Evolutionary conservation across 2,329 filamentous ascomycete species (phyloP).

Genomic region (Botrytis hyacinthi): DNA sequence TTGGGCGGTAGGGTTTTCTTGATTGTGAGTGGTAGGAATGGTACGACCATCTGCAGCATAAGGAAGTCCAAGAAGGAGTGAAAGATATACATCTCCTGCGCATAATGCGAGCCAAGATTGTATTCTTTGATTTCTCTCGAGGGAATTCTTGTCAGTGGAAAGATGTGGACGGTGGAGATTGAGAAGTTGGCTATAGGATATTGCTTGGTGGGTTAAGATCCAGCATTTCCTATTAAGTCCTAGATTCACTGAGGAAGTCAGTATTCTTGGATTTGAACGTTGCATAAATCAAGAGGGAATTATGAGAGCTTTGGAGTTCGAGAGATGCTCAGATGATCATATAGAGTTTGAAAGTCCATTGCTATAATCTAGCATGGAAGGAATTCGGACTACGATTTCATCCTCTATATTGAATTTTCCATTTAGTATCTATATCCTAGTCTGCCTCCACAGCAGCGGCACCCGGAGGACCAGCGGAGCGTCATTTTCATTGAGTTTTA

Average conservation of each 20-base stretch:
- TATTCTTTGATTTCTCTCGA: background rate
- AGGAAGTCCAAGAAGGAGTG: background rate
- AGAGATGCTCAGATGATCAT: background rate
- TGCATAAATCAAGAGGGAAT: background rate
- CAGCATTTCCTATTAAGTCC: background rate
- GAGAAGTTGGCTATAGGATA: background rate
- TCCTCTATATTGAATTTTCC: background rate
- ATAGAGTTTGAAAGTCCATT: background rate
- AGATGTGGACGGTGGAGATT: background rate
- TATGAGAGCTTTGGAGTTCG: background rate
- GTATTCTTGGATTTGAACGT: background rate
- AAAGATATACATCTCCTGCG: background rate
- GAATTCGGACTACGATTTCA: background rate
- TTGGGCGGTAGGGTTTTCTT: background rate
- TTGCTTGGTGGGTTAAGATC: background rate
- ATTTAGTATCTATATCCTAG: background rate
- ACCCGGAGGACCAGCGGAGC: background rate
- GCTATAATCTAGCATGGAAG: background rate
- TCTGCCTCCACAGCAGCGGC: background rate
- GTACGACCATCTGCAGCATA: background rate
- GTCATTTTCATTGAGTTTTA: background rate
- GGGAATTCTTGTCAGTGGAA: background rate
- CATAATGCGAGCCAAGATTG: background rate
- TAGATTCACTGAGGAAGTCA: background rate
- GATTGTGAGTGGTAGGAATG: background rate